phyloP scores from a whole-genome alignment of 2,329 filamentous ascomycete genomes.

The Fusarium veterinarium region DNA sequence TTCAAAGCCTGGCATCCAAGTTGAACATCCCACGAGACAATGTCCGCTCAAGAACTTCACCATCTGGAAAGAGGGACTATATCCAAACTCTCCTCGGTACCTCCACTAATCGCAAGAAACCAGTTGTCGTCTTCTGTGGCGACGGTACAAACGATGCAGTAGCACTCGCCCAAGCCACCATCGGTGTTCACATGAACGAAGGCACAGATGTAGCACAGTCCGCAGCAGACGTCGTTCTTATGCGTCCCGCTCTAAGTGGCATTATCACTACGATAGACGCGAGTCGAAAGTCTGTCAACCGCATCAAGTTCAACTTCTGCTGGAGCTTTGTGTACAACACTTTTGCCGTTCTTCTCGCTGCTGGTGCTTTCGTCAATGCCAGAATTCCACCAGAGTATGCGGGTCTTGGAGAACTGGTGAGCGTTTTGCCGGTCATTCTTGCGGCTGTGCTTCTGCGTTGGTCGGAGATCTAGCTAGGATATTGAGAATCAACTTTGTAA shows the following conservation, averaged over 20 bases:
- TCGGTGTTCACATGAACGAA: conserved; percentile 76
- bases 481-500: not conserved
- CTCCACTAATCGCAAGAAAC: conserved; percentile 27
- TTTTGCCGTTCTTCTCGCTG: conserved; percentile 73
- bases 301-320: conserved; percentile 75
- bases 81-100: conserved; percentile 52
- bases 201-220: conserved; percentile 72
- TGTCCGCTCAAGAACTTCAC: conserved; percentile 57
- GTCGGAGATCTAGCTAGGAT: conserved; percentile 35
- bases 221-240: conserved; percentile 76
- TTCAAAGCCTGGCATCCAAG: conserved; percentile 53
- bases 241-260: conserved; percentile 65
- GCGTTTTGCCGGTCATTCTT: conserved; percentile 75
- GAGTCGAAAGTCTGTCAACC: conserved; percentile 55
- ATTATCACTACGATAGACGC: conserved; percentile 69
- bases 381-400: conserved; percentile 71
- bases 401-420: conserved; percentile 78
- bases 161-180: conserved; percentile 75
- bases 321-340: conserved; percentile 80
- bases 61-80: conserved; percentile 60
- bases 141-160: conserved; percentile 85
- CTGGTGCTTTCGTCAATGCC: conserved; percentile 69
- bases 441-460: conserved; percentile 43
- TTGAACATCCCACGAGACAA: conserved; percentile 54
- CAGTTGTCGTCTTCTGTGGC: conserved; percentile 74